A percentile compares a stretch with the other conserved stretches of the same genome.
Evolutionary conservation across 768 basidiomycete genomes (phyloP).

Genomic region (Tulasnella sp.): DNA sequence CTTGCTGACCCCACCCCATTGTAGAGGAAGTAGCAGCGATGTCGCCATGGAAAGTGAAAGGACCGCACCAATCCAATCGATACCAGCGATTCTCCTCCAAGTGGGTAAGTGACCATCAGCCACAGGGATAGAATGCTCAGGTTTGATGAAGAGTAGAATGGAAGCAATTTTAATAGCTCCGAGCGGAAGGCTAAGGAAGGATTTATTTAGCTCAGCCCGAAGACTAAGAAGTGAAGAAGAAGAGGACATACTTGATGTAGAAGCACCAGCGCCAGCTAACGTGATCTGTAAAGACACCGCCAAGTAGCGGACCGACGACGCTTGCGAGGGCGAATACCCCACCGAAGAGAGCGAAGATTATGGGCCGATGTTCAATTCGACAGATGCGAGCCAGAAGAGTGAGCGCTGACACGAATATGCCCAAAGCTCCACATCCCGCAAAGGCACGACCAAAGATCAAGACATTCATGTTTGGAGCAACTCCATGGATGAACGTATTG

Average conservation of each 20-base stretch:
- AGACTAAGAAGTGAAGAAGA: background rate
- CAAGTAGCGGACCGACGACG: conserved; percentile 27
- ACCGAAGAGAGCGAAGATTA: conserved; percentile 34
- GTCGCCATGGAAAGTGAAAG: conserved; percentile 29
- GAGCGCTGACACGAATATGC: conserved; percentile 25
- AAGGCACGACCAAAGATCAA: conserved; percentile 38
- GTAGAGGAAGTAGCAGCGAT: conserved; percentile 32
- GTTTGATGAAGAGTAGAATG: conserved; percentile 27
- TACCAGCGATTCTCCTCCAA: conserved; percentile 16
- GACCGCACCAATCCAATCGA: conserved; percentile 32
- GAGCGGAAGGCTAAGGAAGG: conserved; percentile 23
- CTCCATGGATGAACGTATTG: conserved; percentile 23
- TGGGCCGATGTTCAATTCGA: conserved; percentile 22
- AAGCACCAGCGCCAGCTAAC: conserved; percentile 34
- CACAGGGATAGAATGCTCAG: conserved; percentile 22
- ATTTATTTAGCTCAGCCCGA: background rate
- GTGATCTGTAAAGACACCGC: conserved; percentile 29
- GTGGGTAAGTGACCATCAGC: conserved; percentile 18
- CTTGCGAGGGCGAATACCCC: conserved; percentile 29
- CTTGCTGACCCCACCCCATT: conserved; percentile 34
- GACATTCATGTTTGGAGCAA: conserved; percentile 23
- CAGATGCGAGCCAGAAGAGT: conserved; percentile 25
- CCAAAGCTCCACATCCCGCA: conserved; percentile 37
- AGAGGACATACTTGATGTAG: conserved; percentile 15
- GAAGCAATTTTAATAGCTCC: conserved; percentile 28